Conservation (phyloP, 2,329 filamentous ascomycete species). For the Aspergillus thermomutatus region DNA sequence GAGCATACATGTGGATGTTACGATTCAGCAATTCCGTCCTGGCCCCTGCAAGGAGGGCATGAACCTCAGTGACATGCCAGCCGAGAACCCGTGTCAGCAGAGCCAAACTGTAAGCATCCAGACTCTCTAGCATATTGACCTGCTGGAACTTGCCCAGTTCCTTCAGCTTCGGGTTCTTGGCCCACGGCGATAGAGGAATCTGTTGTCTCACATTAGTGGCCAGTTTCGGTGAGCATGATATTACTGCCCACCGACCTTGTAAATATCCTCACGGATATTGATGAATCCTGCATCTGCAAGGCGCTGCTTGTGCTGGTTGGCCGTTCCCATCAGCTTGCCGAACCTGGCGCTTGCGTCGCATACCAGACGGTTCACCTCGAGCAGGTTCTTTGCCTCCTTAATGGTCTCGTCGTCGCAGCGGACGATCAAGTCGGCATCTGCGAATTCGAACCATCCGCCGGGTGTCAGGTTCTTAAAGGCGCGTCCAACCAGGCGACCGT, state of each 20-base stretch:
- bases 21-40: conserved; percentile 25
- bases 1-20: too few relatives aligned
- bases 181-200: conserved; percentile 50
- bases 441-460: conserved; percentile 51
- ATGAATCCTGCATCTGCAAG: conserved; percentile 53
- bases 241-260: conserved; percentile 29
- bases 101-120: conserved; percentile 30
- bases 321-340: conserved; percentile 34
- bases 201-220: conserved; percentile 14
- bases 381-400: conserved; percentile 22
- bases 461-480: conserved; percentile 39
- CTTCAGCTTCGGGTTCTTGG: conserved; percentile 45
- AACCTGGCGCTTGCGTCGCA: conserved; percentile 29
- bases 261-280: conserved; percentile 48
- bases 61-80: conserved; percentile 36
- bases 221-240: too few relatives aligned
- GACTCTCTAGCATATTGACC: conserved; percentile 28
- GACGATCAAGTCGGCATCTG: conserved; percentile 31
- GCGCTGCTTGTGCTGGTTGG: conserved; percentile 37
- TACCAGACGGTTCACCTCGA: conserved; percentile 25
- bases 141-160: conserved; percentile 30
- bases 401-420: conserved; percentile 30
- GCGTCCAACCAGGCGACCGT: conserved; percentile 20
- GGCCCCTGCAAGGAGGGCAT: conserved; percentile 37
- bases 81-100: conserved; percentile 32